Evolutionary conservation across 306 rosid genomes (phyloP), one percentile per base, ranked within the genome.

Genomic region (Cucurbita argyrosperma): DNA sequence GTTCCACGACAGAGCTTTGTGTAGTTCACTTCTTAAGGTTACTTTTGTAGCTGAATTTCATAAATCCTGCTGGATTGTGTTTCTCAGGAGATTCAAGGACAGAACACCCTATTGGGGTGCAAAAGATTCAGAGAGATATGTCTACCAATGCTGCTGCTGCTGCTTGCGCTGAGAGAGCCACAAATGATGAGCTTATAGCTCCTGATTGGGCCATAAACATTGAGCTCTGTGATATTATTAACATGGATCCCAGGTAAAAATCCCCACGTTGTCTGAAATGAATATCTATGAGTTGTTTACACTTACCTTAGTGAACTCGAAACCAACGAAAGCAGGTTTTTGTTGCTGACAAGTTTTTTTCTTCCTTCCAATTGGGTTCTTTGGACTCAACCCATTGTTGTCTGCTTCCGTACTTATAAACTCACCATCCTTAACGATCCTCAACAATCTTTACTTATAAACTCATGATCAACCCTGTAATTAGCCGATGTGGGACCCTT

Each of bases 171-270:
- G 96, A 95, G 83, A 95, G 96, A 84, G 97, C 97, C n/a, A 95
- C 97, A 1, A 95, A 87, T 79, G 99, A 95, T 76, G 81, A 84
- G 92, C 86, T 95, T 82, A 85, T 82, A 12, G 96, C 92, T 78
- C 97, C 99, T 0, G 97, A 95, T 81, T 95, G 97, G 99, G 96
- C 97, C 26, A 74, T 95, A 64, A 95, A 95, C 76, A 87, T 95
- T 14, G 99, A 95, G 81, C 77, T 95, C 69, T 95, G 99, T 63
- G 99, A 95, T 80, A 83, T 91, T 72, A 88, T 91, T 74, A 95
- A 91, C 58, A 79, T 80, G 84, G 90, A 89, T 37, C 99, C 96
- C 10, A 87, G 91, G 97, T 95, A 21, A 55, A 30, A 30, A 16
- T 69, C 30, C 11, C 49, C 4, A 35, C 4, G 57, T 69, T 47